These are phyloP conservation scores for Podila horticola DNA, from an alignment of 192 early-diverging fungal genomes.

Conservation along the genomic window DNA sequence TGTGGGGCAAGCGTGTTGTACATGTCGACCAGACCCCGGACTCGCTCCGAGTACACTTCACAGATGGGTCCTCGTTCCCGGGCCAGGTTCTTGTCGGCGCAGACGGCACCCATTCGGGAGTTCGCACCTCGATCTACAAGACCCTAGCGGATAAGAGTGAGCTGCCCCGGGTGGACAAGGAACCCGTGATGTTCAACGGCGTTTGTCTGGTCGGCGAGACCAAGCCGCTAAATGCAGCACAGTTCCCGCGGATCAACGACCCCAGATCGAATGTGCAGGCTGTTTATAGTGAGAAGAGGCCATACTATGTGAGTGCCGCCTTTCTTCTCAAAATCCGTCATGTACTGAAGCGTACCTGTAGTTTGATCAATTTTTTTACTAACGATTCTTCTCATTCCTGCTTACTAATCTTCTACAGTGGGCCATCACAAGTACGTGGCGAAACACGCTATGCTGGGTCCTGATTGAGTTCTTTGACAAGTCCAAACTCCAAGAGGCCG, in stretches of 20 bases:
- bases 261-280: neutral
- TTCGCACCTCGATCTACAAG: neutral
- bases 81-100: neutral
- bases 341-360: no score
- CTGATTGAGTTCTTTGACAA: slow-evolving; percentile 2
- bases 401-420: neutral
- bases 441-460: neutral
- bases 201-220: neutral
- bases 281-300: slow-evolving; percentile 1
- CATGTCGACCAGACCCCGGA: neutral
- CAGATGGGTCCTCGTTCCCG: neutral
- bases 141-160: neutral
- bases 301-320: neutral
- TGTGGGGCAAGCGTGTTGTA: neutral
- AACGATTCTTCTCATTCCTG: neutral
- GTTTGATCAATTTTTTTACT: neutral
- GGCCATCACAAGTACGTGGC: neutral
- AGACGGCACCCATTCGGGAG: neutral
- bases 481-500: neutral
- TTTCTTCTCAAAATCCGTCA: no score
- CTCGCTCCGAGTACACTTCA: neutral
- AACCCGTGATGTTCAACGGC: neutral
- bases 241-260: neutral
- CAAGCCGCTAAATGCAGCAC: neutral
- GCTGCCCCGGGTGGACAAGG: neutral